Percentiles rank a stretch among this genome's conserved stretches.
Conservation (phyloP, 345 rosid genomes). For the Eucalyptus globulus region DNA sequence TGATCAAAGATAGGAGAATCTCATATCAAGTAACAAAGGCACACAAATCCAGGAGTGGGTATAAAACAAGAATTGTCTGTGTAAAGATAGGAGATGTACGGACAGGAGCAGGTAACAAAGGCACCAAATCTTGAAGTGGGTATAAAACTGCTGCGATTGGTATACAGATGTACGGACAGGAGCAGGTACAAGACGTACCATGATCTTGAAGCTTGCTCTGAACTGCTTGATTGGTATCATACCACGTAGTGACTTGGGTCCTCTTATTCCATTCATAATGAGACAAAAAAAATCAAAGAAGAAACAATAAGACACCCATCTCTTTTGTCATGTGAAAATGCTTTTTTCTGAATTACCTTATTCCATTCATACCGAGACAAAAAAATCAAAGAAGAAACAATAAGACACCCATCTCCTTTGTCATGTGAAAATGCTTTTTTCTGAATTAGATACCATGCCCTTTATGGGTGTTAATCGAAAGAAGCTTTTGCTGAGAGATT, state of each 20-base stretch:
- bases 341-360: constrained; percentile 2
- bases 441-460: neutral
- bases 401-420: neutral
- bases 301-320: neutral
- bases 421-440: neutral
- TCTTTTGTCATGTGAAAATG: neutral
- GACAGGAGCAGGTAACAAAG: neutral
- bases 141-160: constrained; percentile 28
- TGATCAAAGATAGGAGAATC: neutral
- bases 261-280: constrained; percentile 92
- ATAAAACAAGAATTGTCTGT: neutral
- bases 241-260: constrained; percentile 97
- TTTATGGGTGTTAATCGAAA: neutral
- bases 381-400: neutral
- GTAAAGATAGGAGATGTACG: no score
- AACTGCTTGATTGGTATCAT: constrained; percentile 37
- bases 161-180: constrained; percentile 22
- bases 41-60: neutral
- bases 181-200: constrained; percentile 21
- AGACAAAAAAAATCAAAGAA: neutral
- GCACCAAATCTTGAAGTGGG: no score
- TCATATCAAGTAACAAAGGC: neutral
- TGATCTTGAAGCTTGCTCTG: constrained; percentile 94
- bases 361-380: constrained; percentile 74
- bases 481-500: neutral